phyloP scores from a whole-genome alignment of 495 filamentous ascomycete species.

The Apodospora peruviana region DNA sequence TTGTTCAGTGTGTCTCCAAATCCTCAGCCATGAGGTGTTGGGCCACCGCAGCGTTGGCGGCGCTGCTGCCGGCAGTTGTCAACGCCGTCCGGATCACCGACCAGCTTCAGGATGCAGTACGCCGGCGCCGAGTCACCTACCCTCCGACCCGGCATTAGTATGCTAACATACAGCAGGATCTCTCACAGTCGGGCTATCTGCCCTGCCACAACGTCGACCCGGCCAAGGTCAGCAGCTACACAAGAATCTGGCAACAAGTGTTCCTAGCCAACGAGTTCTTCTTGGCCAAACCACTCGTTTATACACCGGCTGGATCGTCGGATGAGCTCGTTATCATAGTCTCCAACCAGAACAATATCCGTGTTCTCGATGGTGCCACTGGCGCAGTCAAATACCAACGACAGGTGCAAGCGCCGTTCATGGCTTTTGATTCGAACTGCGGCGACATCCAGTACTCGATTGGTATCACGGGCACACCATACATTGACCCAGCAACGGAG shows the following conservation, averaged over 20 bases:
- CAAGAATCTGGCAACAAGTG: constrained; percentile 1
- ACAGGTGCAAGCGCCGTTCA: constrained; percentile 41
- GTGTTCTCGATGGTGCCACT: constrained; percentile 41
- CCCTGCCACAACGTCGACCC: constrained; percentile 14
- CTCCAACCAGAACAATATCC: constrained; percentile 41
- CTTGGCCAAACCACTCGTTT: constrained; percentile 42
- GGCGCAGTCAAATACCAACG: constrained; percentile 34
- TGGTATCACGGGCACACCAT: constrained; percentile 42
- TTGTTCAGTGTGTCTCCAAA: too few relatives aligned
- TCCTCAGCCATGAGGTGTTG: constrained; percentile 3
- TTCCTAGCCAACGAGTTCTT: constrained; percentile 28
- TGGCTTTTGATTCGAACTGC: constrained; percentile 38
- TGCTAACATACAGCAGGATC: neutral
- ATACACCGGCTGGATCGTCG: constrained; percentile 30
- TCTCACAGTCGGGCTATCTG: constrained; percentile 11
- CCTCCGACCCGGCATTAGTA: too few relatives aligned
- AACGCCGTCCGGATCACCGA: constrained; percentile 3
- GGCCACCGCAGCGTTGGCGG: constrained; percentile 1
- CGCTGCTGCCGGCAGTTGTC: constrained; percentile 1
- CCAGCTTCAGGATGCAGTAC: constrained; percentile 2
- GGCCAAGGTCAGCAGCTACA: constrained; percentile 9
- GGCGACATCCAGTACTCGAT: constrained; percentile 40
- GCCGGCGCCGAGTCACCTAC: neutral
- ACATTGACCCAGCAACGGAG: constrained; percentile 43
- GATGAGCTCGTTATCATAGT: constrained; percentile 41